Evolutionary conservation across 257 asterid species (phyloP), one percentile per base, ranked within the genome.

Genomic region (Fraxinus americana): DNA sequence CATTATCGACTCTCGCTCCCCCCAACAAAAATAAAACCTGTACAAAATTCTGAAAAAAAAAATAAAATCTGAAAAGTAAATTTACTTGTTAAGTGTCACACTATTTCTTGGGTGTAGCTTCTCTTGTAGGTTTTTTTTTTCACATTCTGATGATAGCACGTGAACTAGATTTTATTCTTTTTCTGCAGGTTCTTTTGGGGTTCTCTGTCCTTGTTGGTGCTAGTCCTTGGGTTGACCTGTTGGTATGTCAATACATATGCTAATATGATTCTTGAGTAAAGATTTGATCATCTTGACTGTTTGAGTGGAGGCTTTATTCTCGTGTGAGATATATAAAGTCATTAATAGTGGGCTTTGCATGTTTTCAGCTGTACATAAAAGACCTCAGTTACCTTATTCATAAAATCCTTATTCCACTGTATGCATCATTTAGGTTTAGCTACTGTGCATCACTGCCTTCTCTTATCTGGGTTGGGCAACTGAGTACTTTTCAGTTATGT

Each of bases 131-230:
- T 82, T 75, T 35, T 25, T 77, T n/a, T 25, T 65, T 45, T 36
- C 36, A 1, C 72, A 67, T 29, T 30, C 66, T 76, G 70, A 76
- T 79, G 59, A 29, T 75, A 36, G 63, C 59, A 34, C 7, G 19
- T 48, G 39, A 73, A 45, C 75, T 63, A 11, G 66, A 34, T 69
- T 77, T 43, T 70, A 57, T 16, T 79, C 38, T 73, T 67, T 48
- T 66, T 39, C 73, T 75, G 75, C 97, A 95, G 99, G 98, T 95
- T 76, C 98, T 95, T 78, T 90, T 95, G 70, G 98, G 97, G 61
- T 96, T 96, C 83, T 93, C 99, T 36, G 93, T 96, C 74, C 98
- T 96, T 73, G 97, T 96, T 84, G 99, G 99, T 75, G 97, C 99
- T 84, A 93, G 97, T 84, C 92, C 99, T 78, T 96, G 99, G 99